Evolutionary conservation across 2,329 filamentous ascomycete species (phyloP).

Genomic region (Nothopassalora personata): DNA sequence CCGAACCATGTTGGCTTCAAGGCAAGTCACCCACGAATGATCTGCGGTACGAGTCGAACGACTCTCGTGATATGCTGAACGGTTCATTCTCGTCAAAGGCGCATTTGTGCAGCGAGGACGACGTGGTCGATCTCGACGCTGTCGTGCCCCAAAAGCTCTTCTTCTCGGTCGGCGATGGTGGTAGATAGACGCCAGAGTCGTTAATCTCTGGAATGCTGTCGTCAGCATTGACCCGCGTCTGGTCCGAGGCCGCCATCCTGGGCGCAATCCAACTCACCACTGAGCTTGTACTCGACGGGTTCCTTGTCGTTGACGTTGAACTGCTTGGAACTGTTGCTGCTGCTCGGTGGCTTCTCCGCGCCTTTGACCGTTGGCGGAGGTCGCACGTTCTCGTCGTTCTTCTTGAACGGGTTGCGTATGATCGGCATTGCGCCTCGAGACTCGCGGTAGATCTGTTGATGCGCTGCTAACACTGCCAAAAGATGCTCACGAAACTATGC

Average conservation of each 20-base stretch:
- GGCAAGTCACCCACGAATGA: constrained; percentile 68
- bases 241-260: background rate
- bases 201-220: constrained; percentile 68
- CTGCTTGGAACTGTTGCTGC: constrained; percentile 28
- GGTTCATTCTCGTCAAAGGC: constrained; percentile 79
- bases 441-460: background rate
- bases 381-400: constrained; percentile 34
- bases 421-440: constrained; percentile 30
- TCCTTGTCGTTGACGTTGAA: constrained; percentile 39
- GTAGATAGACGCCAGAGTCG: constrained; percentile 89
- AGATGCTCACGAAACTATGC: background rate
- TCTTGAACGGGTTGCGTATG: constrained; percentile 37
- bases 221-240: constrained; percentile 3
- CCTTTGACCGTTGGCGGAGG: constrained; percentile 13
- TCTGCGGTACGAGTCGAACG: constrained; percentile 91
- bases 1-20: too few relatives aligned
- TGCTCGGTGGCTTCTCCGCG: constrained; percentile 9
- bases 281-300: constrained; percentile 49
- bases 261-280: constrained; percentile 37
- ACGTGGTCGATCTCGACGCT: constrained; percentile 46
- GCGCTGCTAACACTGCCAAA: background rate
- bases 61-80: constrained; percentile 92
- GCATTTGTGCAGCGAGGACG: constrained; percentile 54
- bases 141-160: constrained; percentile 65
- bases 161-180: constrained; percentile 87